These are phyloP conservation scores for Umbelopsis ramanniana DNA, from an alignment of 192 early-diverging fungal species.

Conservation along the genomic window DNA sequence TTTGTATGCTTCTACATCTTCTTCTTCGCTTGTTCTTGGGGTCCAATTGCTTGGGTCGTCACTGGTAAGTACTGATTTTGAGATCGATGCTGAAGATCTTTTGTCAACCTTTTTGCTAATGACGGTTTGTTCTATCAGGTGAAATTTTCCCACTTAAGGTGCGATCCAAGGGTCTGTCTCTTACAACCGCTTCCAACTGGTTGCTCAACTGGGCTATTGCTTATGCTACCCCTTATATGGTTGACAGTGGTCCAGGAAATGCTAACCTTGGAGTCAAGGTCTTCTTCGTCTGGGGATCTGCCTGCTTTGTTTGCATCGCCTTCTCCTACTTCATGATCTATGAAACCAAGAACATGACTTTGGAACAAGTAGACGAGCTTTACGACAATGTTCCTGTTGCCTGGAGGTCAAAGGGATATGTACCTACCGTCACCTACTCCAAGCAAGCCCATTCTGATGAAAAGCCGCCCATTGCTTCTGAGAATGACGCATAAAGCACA, in stretches of 20 bases:
- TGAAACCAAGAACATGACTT: conserved; percentile 68
- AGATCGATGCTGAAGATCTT: background rate
- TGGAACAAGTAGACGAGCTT: conserved; percentile 77
- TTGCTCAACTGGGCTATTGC: conserved; percentile 68
- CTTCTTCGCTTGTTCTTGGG: conserved; percentile 82
- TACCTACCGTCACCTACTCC: background rate
- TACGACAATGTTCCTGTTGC: conserved; percentile 35
- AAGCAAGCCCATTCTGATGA: background rate
- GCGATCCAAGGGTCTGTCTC: conserved; percentile 71
- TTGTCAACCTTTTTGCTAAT: background rate
- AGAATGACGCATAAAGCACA: background rate
- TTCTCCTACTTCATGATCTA: conserved; percentile 61
- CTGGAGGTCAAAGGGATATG: conserved; percentile 13
- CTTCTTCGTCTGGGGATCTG: conserved; percentile 36
- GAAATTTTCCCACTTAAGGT: conserved; percentile 67
- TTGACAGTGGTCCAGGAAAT: conserved; percentile 23
- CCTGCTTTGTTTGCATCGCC: conserved; percentile 39
- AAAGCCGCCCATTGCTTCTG: background rate
- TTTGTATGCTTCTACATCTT: conserved; percentile 73
- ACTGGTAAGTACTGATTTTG: conserved; percentile 19
- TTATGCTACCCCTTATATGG: conserved; percentile 52
- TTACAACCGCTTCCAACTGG: conserved; percentile 80
- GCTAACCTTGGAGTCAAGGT: conserved; percentile 20
- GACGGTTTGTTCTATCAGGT: background rate
- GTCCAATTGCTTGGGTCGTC: conserved; percentile 81